phyloP scores from a whole-genome alignment of 768 basidiomycete species.

The Sistotremastrum niveocremeum region DNA sequence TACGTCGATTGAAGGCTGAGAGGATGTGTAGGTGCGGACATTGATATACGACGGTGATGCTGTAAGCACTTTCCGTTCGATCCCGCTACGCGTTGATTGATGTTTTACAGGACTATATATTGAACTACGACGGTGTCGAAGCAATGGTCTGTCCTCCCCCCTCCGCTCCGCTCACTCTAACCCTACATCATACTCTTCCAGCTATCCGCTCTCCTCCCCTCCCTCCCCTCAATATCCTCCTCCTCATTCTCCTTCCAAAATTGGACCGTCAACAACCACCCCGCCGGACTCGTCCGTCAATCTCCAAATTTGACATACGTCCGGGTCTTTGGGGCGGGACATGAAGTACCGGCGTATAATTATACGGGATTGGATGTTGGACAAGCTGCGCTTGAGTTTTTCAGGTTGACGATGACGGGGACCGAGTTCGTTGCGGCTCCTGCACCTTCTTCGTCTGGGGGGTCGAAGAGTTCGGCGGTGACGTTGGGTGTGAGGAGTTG shows the following conservation, averaged over 20 bases:
- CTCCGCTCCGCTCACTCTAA: too few species aligned
- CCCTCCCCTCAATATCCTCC: constrained; percentile 28
- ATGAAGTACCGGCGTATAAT: constrained; percentile 22
- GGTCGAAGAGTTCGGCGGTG: too few species aligned
- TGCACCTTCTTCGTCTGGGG: too few species aligned
- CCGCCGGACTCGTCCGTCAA: constrained; percentile 33
- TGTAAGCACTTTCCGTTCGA: too few species aligned
- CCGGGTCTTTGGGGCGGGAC: constrained; percentile 34
- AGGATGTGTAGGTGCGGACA: constrained; percentile 16
- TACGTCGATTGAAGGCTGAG: not conserved
- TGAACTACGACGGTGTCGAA: constrained; percentile 44
- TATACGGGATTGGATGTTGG: too few species aligned
- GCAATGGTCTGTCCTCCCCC: constrained; percentile 28
- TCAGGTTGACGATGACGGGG: too few species aligned
- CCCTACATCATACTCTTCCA: too few species aligned
- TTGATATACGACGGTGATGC: constrained; percentile 47
- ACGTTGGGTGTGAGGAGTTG: too few species aligned
- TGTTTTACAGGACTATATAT: constrained; percentile 27
- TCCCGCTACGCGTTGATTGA: too few species aligned
- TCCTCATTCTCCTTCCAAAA: constrained; percentile 29
- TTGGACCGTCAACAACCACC: constrained; percentile 11
- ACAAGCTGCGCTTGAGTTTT: too few species aligned
- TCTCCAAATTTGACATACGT: constrained; percentile 40
- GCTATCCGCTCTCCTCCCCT: not conserved
- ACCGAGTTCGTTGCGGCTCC: too few species aligned